These are phyloP conservation scores for Cymbidium sinense DNA, from an alignment of 106 monocot genomes.

Conservation along the genomic window DNA sequence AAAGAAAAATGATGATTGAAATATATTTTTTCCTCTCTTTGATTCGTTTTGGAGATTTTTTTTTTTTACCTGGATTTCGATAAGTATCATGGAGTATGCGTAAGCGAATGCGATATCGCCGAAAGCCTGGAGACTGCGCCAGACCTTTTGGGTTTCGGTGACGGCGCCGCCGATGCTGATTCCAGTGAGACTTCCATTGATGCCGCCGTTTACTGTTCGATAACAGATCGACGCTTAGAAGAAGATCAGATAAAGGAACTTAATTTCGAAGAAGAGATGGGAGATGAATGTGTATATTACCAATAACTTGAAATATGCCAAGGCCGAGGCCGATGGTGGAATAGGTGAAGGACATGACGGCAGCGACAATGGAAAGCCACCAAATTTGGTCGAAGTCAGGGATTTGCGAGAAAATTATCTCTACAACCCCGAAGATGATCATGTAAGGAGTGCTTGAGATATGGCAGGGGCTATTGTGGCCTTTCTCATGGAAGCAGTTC, in stretches of 20 bases:
- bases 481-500: slow-evolving; percentile 48
- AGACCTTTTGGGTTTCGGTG: slow-evolving; percentile 40
- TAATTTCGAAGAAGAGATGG: slow-evolving; percentile 10
- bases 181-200: slow-evolving; percentile 55
- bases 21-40: neutral
- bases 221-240: neutral
- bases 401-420: slow-evolving; percentile 54
- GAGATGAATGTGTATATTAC: slow-evolving; percentile 51
- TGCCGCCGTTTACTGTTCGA: slow-evolving; percentile 22
- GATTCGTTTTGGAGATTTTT: neutral
- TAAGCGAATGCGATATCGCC: slow-evolving; percentile 72
- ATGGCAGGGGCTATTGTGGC: slow-evolving; percentile 32
- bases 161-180: slow-evolving; percentile 35
- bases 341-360: slow-evolving; percentile 60
- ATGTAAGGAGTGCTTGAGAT: slow-evolving; percentile 44
- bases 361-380: slow-evolving; percentile 59
- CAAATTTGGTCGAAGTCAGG: slow-evolving; percentile 57
- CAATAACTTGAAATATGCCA: slow-evolving; percentile 36
- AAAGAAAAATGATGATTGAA: too few species aligned
- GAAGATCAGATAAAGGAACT: neutral
- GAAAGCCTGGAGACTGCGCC: slow-evolving; percentile 54
- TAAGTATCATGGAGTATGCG: slow-evolving; percentile 69
- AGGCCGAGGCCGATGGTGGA: slow-evolving; percentile 44
- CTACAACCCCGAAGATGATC: slow-evolving; percentile 34
- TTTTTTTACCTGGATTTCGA: slow-evolving; percentile 48